Conservation (phyloP, 805 yeast genomes). For the Yarrowia deformans region DNA sequence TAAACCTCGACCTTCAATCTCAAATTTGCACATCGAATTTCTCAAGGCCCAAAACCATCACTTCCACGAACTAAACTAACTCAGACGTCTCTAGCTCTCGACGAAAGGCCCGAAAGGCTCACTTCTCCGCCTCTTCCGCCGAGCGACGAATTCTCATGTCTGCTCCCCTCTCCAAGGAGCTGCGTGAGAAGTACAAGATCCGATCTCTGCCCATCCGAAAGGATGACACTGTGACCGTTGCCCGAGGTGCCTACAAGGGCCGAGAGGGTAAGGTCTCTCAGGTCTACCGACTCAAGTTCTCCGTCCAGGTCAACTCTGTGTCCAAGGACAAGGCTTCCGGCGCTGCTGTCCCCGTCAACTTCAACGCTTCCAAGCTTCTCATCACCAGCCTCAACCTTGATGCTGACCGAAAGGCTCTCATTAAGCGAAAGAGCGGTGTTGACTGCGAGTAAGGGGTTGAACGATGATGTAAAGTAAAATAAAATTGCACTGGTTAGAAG, state of each 20-base stretch:
- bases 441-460: constrained; percentile 73
- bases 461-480: constrained; percentile 38
- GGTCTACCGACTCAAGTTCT: constrained; percentile 98
- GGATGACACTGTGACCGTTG: constrained; percentile 93
- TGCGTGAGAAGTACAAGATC: constrained; percentile 96
- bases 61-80: background rate
- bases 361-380: constrained; percentile 98
- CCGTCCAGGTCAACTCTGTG: constrained; percentile 96
- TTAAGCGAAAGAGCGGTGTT: constrained; percentile 94
- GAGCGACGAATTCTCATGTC: constrained; percentile 93
- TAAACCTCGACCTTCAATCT: background rate
- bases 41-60: background rate
- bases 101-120: constrained; percentile 99
- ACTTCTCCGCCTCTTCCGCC: constrained; percentile 97
- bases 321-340: constrained; percentile 98
- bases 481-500: constrained; percentile 36
- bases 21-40: background rate
- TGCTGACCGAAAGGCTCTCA: constrained; percentile 98
- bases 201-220: constrained; percentile 96
- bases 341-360: constrained; percentile 95
- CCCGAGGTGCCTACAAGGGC: constrained; percentile 99
- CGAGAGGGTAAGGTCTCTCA: constrained; percentile 97
- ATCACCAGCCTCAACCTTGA: constrained; percentile 98
- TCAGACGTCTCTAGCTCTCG: constrained; percentile 98
- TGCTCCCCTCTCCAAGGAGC: constrained; percentile 99